phyloP scores from a whole-genome alignment of 164 flowering plant species.

The Protea cynaroides region DNA sequence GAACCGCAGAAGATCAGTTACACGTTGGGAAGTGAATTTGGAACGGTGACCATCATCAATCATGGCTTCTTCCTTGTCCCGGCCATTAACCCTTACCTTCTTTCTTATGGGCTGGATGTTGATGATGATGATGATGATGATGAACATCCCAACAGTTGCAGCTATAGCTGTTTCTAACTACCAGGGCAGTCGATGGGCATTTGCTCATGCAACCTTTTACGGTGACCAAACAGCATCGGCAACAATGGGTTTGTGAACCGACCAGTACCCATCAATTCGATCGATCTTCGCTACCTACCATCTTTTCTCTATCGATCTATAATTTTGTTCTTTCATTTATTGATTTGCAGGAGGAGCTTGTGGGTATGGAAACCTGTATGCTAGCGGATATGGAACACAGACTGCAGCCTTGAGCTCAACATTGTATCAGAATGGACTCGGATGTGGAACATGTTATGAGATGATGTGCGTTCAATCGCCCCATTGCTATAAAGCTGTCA shows the following conservation, averaged over 20 bases:
- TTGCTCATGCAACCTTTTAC: conserved; percentile 87
- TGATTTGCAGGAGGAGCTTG: conserved; percentile 75
- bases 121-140: conserved; percentile 6
- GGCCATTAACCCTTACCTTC: conserved; percentile 22
- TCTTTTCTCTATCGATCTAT: too few relatives aligned
- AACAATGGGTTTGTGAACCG: conserved; percentile 59
- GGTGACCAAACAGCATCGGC: conserved; percentile 79
- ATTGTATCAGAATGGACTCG: conserved; percentile 65
- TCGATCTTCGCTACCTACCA: too few relatives aligned
- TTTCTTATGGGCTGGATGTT: conserved; percentile 13
- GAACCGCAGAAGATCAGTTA: too few relatives aligned
- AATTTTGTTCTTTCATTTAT: not conserved
- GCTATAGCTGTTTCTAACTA: conserved; percentile 10
- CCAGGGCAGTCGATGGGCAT: conserved; percentile 43
- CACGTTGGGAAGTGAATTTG: too few relatives aligned
- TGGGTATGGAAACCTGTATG: conserved; percentile 75
- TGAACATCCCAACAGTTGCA: not conserved
- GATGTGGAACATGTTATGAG: conserved; percentile 81
- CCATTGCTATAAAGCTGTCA: conserved; percentile 32
- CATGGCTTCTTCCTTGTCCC: not conserved
- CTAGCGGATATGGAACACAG: conserved; percentile 63
- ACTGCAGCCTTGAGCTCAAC: conserved; percentile 84
- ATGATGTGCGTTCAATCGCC: conserved; percentile 43
- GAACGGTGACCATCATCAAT: too few relatives aligned
- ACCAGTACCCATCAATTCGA: too few relatives aligned